Evolutionary conservation across 805 yeast species (phyloP).

Genomic region (Candida broadrunensis): DNA sequence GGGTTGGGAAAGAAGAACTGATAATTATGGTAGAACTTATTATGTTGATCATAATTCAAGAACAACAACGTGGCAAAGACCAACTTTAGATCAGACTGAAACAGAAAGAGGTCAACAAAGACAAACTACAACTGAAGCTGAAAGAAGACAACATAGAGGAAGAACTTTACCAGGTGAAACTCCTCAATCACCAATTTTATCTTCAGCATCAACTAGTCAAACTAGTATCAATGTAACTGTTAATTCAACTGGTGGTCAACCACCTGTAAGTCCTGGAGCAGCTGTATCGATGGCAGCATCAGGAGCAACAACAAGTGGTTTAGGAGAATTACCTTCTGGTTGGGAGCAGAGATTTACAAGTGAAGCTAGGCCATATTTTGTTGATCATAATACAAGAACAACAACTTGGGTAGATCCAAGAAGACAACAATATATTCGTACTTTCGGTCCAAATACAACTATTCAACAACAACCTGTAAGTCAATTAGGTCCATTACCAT

Average conservation of each 20-base stretch:
- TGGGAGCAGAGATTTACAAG: constrained; percentile 99
- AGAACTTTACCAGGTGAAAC: constrained; percentile 79
- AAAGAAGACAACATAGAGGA: constrained; percentile 85
- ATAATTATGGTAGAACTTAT: constrained; percentile 94
- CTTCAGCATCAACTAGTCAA: constrained; percentile 18
- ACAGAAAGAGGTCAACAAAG: constrained; percentile 62
- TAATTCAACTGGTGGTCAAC: constrained; percentile 39
- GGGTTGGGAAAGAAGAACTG: constrained; percentile 99
- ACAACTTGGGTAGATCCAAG: constrained; percentile 99
- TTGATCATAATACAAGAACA: constrained; percentile 98
- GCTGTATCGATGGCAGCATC: constrained; percentile 68
- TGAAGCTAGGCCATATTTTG: constrained; percentile 97
- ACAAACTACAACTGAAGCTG: constrained; percentile 74
- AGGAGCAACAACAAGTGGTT: constrained; percentile 90
- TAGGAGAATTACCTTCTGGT: constrained; percentile 96
- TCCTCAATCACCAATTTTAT: constrained; percentile 20
- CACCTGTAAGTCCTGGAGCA: constrained; percentile 62
- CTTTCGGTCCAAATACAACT: constrained; percentile 86
- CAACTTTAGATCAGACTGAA: constrained; percentile 78
- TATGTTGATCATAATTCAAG: constrained; percentile 97
- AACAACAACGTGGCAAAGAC: constrained; percentile 99
- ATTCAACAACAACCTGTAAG: constrained; percentile 98
- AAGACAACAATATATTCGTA: constrained; percentile 96
- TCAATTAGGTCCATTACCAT: constrained; percentile 95
- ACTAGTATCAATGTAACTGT: constrained; percentile 49